Conservation (phyloP, 2,329 filamentous ascomycete genomes). For the Chaetothyriales sp. region DNA sequence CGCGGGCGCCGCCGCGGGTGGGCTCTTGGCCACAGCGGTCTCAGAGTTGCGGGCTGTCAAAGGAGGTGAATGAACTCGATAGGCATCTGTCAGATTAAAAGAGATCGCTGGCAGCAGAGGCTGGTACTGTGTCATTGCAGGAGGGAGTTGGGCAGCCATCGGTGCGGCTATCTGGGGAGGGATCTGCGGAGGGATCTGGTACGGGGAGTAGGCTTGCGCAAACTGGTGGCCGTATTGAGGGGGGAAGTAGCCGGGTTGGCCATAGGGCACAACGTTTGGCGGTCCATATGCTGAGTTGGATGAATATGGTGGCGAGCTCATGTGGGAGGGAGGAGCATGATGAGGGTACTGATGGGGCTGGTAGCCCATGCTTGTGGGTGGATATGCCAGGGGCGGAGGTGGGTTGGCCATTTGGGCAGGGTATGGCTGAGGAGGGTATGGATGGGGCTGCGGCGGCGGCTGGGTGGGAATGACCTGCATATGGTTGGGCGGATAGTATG, state of each 20-base stretch:
- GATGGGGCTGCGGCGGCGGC: neutral
- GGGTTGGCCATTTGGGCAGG: neutral
- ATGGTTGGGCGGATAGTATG: conserved; percentile 18
- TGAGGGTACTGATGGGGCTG: neutral
- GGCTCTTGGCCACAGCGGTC: conserved; percentile 3
- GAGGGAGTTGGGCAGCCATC: conserved; percentile 23
- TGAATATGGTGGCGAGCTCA: conserved; percentile 14
- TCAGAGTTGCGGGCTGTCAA: neutral
- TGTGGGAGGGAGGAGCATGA: conserved; percentile 11
- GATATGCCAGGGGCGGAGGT: neutral
- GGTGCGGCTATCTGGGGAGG: conserved; percentile 23
- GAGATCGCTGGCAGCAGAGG: neutral
- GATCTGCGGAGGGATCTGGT: conserved; percentile 1
- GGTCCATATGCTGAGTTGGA: conserved; percentile 20
- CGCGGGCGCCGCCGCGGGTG: conserved; percentile 15
- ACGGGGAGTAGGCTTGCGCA: neutral
- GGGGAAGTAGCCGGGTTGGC: conserved; percentile 21
- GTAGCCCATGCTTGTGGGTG: neutral
- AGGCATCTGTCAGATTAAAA: neutral
- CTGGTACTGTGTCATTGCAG: conserved; percentile 12
- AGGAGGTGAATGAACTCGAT: neutral
- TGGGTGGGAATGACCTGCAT: conserved; percentile 12
- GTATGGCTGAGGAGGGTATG: conserved; percentile 2
- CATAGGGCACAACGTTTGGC: conserved; percentile 27
- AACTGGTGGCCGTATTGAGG: conserved; percentile 22